Base-by-base conservation (phyloP, 2,329 filamentous ascomycete species). In the Pseudocercospora fuligena region DNA sequence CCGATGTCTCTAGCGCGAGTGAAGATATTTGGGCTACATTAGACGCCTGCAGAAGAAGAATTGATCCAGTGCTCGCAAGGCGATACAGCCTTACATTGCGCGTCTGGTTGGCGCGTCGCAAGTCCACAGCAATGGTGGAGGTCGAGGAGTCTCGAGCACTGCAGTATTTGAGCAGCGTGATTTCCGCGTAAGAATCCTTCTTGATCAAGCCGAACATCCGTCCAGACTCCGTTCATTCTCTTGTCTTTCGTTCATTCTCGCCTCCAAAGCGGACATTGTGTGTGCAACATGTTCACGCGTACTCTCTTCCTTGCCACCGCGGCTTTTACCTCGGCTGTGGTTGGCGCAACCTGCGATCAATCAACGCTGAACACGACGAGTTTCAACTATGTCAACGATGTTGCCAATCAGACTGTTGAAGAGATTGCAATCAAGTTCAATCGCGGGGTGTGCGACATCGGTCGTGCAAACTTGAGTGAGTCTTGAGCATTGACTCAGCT, bases 401-500 rank as follows among this genome's bases (percentile, higher is more conserved):
- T 62, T n/a, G 60, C 11, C 12, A 36, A 36, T 12, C 43, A 51
- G 43, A 62, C 60, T 12, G 60, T 62, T 36, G 43, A 14, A 33
- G 43, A 62, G 43, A 62, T 62, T n/a, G 60, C 60, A 3, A n/a
- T 21, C 23, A 54, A 51, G 25, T 53, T 54, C 60, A 53, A 62
- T 27, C 60, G 60, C 14, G 60, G 60, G 2, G 60, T 62, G 9
- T 62, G 60, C 25, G 60, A 62, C 46, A 62, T 62, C 33, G 60
- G 60, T 19, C 40, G 60, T 33, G 43, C 47, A n/a, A 62, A 62
- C 25, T 43, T 62, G 9, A 62, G 58, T 60, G 6, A 46, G 58
- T 43, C 5, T 19, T 43, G 11, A 23, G 4, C 19, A 21, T 16
- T 47, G 49, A 12, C 19, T 21, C 25, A 27, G 19, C 19, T 46